These are phyloP conservation scores for Leccinellum rugosiceps DNA, from an alignment of 768 basidiomycete genomes.

Conservation along the genomic window DNA sequence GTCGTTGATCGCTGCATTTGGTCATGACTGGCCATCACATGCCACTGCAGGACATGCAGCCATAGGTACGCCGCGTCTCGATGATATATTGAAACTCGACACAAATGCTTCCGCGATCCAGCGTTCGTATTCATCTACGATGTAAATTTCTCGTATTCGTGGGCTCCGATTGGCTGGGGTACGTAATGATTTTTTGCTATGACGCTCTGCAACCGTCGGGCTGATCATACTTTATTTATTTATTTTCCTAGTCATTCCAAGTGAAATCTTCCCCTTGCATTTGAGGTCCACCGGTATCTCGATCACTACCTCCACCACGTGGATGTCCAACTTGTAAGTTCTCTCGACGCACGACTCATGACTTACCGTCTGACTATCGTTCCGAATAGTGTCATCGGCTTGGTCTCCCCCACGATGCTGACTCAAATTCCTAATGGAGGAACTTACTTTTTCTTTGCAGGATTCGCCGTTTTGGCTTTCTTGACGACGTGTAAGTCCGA, in stretches of 20 bases:
- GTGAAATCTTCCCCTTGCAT: slow-evolving; percentile 41
- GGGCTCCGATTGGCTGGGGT: slow-evolving; percentile 32
- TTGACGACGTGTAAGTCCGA: slow-evolving; percentile 25
- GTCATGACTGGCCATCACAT: slow-evolving; percentile 29
- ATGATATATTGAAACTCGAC: slow-evolving; percentile 8
- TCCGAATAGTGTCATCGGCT: slow-evolving; percentile 22
- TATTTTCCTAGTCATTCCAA: slow-evolving; percentile 33
- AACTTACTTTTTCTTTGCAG: slow-evolving; percentile 30
- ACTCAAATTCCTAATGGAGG: slow-evolving; percentile 18
- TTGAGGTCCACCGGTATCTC: slow-evolving; percentile 41
- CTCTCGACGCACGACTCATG: background rate
- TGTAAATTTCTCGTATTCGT: slow-evolving; percentile 35
- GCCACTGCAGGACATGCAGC: slow-evolving; percentile 24
- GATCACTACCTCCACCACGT: slow-evolving; percentile 39
- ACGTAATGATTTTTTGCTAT: background rate
- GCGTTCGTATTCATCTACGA: slow-evolving; percentile 41
- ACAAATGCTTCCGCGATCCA: slow-evolving; percentile 12
- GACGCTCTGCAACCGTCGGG: too few relatives aligned
- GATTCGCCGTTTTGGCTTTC: slow-evolving; percentile 25
- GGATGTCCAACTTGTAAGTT: slow-evolving; percentile 38
- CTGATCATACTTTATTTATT: background rate
- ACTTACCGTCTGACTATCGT: background rate
- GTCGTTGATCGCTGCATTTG: slow-evolving; percentile 26
- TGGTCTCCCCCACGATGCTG: slow-evolving; percentile 30
- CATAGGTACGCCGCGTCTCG: slow-evolving; percentile 25